Percentiles rank a stretch among this genome's conserved stretches.
These are phyloP conservation scores for Pythium angustatum DNA, from an alignment of 352 stramenopile species.

Conservation along the genomic window DNA sequence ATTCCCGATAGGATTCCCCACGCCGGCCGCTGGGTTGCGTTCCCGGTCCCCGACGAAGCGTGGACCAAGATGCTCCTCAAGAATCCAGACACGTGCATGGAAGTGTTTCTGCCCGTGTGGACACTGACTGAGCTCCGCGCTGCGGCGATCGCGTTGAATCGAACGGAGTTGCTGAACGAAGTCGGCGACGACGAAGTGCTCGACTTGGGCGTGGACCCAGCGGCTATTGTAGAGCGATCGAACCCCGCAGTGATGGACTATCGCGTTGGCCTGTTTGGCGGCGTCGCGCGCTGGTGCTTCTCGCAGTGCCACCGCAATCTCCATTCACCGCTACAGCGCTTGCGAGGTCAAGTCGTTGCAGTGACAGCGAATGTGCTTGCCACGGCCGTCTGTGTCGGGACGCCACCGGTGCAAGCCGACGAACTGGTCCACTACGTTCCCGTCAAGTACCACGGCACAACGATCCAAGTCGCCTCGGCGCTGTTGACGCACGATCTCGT, in stretches of 20 bases:
- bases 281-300: neutral
- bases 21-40: neutral
- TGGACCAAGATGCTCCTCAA: neutral
- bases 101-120: constrained; percentile 3
- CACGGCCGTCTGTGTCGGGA: neutral
- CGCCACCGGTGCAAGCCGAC: neutral
- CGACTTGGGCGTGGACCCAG: neutral
- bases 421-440: neutral
- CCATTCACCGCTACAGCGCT: neutral
- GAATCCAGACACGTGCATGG: neutral
- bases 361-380: neutral
- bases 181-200: neutral
- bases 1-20: neutral
- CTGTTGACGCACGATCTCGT: no score
- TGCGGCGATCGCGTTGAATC: neutral
- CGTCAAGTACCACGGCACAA: neutral
- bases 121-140: neutral
- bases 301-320: neutral
- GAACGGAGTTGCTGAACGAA: neutral
- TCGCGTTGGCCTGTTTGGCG: constrained; percentile 4
- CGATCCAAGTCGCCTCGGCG: neutral
- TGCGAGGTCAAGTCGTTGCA: neutral
- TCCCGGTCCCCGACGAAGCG: neutral
- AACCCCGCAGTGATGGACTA: neutral
- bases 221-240: neutral